A percentile compares a stretch with the other conserved stretches of the same genome.
Evolutionary conservation across 495 filamentous ascomycete genomes (phyloP).

Genomic region (Penicillium bialowiezense): DNA sequence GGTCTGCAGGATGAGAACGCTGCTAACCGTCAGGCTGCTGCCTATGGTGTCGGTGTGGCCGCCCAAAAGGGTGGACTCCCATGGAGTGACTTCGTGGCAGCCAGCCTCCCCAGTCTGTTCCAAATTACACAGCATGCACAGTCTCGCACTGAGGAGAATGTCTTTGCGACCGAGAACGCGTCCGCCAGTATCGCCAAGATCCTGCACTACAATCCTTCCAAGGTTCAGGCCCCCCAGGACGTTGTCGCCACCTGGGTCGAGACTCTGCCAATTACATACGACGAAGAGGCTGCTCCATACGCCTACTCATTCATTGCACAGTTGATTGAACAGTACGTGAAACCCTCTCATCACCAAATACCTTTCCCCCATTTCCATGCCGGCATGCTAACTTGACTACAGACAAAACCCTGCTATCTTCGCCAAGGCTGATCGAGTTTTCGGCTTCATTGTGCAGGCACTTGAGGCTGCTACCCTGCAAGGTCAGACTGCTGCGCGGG

Average conservation of each 20-base stretch:
- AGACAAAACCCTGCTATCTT: conserved; percentile 88
- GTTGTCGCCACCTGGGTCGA: conserved; percentile 80
- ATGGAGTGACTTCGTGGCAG: conserved; percentile 81
- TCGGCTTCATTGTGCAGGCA: conserved; percentile 78
- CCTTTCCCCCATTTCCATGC: background rate
- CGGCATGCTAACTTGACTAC: conserved; percentile 14
- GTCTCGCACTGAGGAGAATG: conserved; percentile 85
- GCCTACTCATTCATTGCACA: conserved; percentile 90
- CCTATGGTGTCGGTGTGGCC: conserved; percentile 93
- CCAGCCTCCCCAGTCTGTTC: conserved; percentile 77
- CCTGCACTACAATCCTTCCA: conserved; percentile 77
- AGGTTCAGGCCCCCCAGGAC: conserved; percentile 68
- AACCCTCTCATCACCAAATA: no score
- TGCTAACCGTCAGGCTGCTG: conserved; percentile 93
- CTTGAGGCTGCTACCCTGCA: conserved; percentile 88
- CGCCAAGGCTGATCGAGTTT: conserved; percentile 70
- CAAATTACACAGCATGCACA: conserved; percentile 73
- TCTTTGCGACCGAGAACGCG: conserved; percentile 97
- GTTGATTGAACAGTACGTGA: conserved; percentile 90
- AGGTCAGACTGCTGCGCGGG: conserved; percentile 70
- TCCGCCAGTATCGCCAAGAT: conserved; percentile 97
- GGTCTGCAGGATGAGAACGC: conserved; percentile 81
- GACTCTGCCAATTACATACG: conserved; percentile 86
- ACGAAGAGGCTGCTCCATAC: conserved; percentile 96
- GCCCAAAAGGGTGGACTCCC: conserved; percentile 84